Evolutionary conservation across 352 stramenopile species (phyloP).

Genomic region (Aphanomyces stellatus): DNA sequence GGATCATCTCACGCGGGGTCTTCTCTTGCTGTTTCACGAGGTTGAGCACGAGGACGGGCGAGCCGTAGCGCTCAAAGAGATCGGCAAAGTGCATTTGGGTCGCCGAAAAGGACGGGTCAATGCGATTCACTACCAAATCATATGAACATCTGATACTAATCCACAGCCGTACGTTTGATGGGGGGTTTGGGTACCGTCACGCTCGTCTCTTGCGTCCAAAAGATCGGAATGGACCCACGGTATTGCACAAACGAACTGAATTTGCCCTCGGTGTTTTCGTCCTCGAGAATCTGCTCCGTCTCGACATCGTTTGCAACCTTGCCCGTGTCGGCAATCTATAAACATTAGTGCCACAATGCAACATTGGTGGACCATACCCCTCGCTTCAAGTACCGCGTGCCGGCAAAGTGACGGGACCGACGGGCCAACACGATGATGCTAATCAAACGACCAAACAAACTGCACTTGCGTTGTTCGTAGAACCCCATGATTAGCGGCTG

Average conservation of each 20-base stretch:
- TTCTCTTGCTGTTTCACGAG: slow-evolving; percentile 98
- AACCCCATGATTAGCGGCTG: slow-evolving; percentile 91
- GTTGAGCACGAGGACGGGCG: slow-evolving; percentile 96
- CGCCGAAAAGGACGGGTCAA: slow-evolving; percentile 94
- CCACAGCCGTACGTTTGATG: slow-evolving; percentile 68
- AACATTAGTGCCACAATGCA: no score
- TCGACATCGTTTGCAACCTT: slow-evolving; percentile 99
- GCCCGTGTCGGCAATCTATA: slow-evolving; percentile 92
- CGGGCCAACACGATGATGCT: slow-evolving; percentile 95
- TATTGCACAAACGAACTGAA: slow-evolving; percentile 98
- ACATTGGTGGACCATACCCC: slow-evolving; percentile 29
- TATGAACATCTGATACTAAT: not conserved
- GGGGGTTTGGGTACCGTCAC: slow-evolving; percentile 97
- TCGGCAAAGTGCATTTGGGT: slow-evolving; percentile 92
- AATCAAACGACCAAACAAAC: slow-evolving; percentile 92
- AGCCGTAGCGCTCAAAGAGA: slow-evolving; percentile 94
- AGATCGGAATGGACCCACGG: slow-evolving; percentile 98
- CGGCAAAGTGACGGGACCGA: slow-evolving; percentile 96
- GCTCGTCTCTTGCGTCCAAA: slow-evolving; percentile 98
- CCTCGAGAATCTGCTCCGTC: slow-evolving; percentile 94
- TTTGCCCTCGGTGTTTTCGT: slow-evolving; percentile 84
- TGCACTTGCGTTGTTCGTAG: slow-evolving; percentile 95
- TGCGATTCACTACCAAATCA: slow-evolving; percentile 76
- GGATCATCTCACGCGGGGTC: slow-evolving; percentile 95
- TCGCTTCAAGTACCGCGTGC: slow-evolving; percentile 97